A percentile compares a stretch with the other conserved stretches of the same genome.
Conservation (phyloP, 768 basidiomycete species). For the Leucosporidium scottii region DNA sequence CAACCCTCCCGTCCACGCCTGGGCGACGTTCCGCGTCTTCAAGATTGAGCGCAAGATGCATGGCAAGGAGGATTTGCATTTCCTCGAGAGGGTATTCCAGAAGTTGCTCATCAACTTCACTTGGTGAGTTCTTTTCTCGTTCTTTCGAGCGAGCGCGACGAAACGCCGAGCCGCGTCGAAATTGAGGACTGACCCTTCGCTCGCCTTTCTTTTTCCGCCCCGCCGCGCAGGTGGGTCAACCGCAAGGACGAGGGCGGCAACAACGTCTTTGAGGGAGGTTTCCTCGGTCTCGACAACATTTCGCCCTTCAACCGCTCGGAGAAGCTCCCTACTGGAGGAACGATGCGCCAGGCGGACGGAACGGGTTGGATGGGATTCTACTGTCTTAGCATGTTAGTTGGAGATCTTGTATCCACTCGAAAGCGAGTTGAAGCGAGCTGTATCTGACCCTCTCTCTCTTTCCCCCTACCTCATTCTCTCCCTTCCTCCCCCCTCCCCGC, state of each 20-base stretch:
- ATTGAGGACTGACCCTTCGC: too few species aligned
- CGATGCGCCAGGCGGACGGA: conserved; percentile 90
- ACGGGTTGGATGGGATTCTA: conserved; percentile 99
- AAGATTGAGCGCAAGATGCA: conserved; percentile 96
- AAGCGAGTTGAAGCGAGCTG: not conserved
- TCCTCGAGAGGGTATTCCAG: conserved; percentile 97
- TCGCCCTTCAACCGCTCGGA: conserved; percentile 97
- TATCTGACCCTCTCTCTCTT: not conserved
- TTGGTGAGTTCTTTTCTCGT: conserved; percentile 53
- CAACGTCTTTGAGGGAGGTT: conserved; percentile 97
- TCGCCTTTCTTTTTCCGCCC: not conserved
- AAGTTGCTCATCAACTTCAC: conserved; percentile 95
- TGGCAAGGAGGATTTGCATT: conserved; percentile 79
- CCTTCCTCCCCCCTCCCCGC: too few species aligned
- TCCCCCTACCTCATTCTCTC: not conserved
- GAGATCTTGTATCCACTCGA: not conserved
- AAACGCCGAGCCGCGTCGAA: not conserved
- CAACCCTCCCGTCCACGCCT: conserved; percentile 98
- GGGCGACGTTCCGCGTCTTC: conserved; percentile 98
- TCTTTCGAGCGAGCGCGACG: too few species aligned
- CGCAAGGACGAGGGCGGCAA: conserved; percentile 90
- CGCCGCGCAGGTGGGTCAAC: conserved; percentile 78
- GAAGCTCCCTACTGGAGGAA: conserved; percentile 88
- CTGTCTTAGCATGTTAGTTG: conserved; percentile 78
- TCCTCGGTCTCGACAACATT: conserved; percentile 96